phyloP scores from a whole-genome alignment of 257 asterid species.

The Jacaranda copaia region DNA sequence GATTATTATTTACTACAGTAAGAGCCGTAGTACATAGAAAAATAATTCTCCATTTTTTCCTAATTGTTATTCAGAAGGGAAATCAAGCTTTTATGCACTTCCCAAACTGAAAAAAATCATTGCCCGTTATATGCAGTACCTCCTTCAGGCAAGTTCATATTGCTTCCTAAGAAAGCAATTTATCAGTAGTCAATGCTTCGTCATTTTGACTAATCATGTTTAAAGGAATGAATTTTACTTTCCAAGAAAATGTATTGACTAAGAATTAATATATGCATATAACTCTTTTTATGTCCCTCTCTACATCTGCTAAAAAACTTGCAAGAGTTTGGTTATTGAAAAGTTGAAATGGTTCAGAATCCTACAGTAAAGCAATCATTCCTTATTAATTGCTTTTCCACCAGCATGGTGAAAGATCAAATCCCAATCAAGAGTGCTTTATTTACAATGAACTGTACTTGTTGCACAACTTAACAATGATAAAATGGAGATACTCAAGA shows the following conservation, averaged over 20 bases:
- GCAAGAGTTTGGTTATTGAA: constrained; percentile 17
- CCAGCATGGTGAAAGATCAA: constrained; percentile 20
- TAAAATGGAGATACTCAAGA: not conserved
- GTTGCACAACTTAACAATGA: constrained; percentile 13
- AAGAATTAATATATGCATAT: not conserved
- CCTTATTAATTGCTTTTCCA: not conserved
- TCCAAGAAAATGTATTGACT: not conserved
- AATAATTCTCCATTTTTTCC: not conserved
- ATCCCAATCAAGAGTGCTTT: not conserved
- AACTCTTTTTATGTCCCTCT: not conserved
- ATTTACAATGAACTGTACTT: constrained; percentile 1
- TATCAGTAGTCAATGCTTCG: constrained; percentile 17
- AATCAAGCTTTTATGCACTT: constrained; percentile 7
- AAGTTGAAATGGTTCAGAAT: not conserved
- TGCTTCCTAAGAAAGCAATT: constrained; percentile 9
- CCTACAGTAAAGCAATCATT: constrained; percentile 25
- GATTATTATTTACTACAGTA: constrained; percentile 1
- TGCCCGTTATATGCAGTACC: not conserved
- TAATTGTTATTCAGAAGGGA: not conserved
- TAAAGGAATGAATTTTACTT: constrained; percentile 12
- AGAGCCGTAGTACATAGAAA: not conserved
- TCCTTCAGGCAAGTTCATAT: constrained; percentile 13
- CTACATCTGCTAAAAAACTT: constrained; percentile 14
- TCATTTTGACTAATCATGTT: constrained; percentile 22
- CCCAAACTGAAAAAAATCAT: not conserved